These are phyloP conservation scores for Paramecium pentaurelia DNA, from an alignment of 73 alveolate genomes.

Conservation along the genomic window DNA sequence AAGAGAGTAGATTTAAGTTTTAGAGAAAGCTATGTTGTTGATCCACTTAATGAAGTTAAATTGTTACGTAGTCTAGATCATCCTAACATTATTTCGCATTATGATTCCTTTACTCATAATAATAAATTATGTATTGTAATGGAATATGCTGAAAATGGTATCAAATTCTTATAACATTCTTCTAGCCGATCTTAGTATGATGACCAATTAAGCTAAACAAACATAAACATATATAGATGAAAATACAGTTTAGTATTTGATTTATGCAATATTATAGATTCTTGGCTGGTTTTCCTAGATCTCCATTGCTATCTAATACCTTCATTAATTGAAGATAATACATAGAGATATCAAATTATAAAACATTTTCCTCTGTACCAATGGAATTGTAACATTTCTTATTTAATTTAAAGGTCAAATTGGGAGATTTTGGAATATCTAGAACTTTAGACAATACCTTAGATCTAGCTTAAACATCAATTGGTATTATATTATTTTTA, in stretches of 20 bases:
- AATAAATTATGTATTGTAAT: conserved; percentile 65
- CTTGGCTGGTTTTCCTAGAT: conserved; percentile 73
- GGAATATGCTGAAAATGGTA: conserved; percentile 75
- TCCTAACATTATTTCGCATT: conserved; percentile 62
- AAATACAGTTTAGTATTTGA: conserved; percentile 43
- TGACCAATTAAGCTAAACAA: not conserved
- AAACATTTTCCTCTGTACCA: not conserved
- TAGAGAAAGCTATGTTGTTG: conserved; percentile 17
- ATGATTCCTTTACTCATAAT: conserved; percentile 62
- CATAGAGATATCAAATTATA: conserved; percentile 71
- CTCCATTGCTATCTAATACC: conserved; percentile 70
- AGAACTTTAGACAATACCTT: conserved; percentile 5
- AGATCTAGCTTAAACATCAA: not conserved
- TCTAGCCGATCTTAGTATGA: conserved; percentile 57
- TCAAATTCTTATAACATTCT: not conserved
- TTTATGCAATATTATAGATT: conserved; percentile 42
- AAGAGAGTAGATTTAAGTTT: conserved; percentile 65
- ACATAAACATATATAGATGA: not conserved
- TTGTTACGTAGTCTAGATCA: conserved; percentile 59
- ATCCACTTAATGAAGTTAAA: conserved; percentile 25
- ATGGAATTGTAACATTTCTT: not conserved
- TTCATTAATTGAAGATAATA: conserved; percentile 70
- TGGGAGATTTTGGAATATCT: conserved; percentile 43
- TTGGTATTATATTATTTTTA: not conserved
- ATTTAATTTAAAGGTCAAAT: not conserved